Evolutionary conservation across 495 filamentous ascomycete species (phyloP), one percentile per base, ranked within the genome.

Genomic region (Talaromyces thailandensis): DNA sequence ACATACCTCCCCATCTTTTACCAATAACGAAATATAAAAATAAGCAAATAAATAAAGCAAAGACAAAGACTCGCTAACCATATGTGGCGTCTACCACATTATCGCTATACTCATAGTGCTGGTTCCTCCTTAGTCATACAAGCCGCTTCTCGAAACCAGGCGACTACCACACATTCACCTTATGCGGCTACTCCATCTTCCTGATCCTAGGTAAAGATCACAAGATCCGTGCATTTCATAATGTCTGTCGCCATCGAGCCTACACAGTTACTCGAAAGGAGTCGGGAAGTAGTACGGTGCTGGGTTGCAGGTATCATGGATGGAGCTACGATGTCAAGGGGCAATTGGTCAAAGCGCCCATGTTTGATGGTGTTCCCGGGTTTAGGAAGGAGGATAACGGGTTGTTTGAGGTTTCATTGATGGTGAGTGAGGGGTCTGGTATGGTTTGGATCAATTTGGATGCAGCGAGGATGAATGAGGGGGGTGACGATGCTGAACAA

Each of bases 281-380:
- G 35, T 67, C 67, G 4, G 84, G 84, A 2, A 74, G 70, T 29
- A 76, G 80, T 18, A 75, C 73, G 8, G 76, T 85, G 7, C 73
- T 86, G 12, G 70, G 76, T 2, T 88, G 84, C 68, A 74, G 79
- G 50, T 88, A 86, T 64, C 85, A 88, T 68, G 84, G 84, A 25
- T 88, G 85, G 84, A 81, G 78, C 40, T 86, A 86, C 63, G 79
- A 82, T 60, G 75, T 78, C 5, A 75, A 68, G 48, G 84, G 85
- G 18, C 75, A 79, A 35, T 69, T 87, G 43, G 77, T 83, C 52
- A 85, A 85, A 68, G 84, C 85, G 2, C 83, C 85, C 1, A 75
- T 81, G 31, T 88, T 84, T 58, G 77, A 86, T 21, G 73, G 75
- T 12, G 65, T 86, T 3, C 67, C 72, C 16, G 82, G 78, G 18